These are phyloP conservation scores for Daldinia sp. DNA, from an alignment of 2,329 filamentous ascomycete genomes.

Conservation along the genomic window DNA sequence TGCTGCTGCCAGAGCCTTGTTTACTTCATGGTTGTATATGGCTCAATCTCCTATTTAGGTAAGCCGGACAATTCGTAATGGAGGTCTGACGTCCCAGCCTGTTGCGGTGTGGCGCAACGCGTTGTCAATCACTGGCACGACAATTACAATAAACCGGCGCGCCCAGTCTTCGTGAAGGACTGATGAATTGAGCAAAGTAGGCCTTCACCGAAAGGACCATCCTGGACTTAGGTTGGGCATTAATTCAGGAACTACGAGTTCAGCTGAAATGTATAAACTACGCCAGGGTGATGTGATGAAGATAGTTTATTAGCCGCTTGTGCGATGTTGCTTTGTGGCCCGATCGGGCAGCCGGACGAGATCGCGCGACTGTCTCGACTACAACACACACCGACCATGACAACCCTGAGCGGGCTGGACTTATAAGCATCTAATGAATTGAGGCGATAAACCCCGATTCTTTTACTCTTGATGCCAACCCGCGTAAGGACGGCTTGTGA, in stretches of 20 bases:
- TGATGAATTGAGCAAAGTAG: slow-evolving; percentile 8
- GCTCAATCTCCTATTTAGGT: slow-evolving; percentile 19
- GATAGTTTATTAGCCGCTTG: neutral
- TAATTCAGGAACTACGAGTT: neutral
- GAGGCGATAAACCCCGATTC: neutral
- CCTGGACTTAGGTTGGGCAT: neutral
- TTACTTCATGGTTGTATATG: neutral
- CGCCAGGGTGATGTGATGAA: neutral
- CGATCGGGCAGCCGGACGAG: neutral
- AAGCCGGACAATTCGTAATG: slow-evolving; percentile 22
- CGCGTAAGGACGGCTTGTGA: neutral
- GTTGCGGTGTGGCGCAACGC: slow-evolving; percentile 6
- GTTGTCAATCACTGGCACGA: slow-evolving; percentile 1
- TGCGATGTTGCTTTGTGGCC: neutral
- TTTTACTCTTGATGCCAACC: neutral
- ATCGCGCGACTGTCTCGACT: neutral
- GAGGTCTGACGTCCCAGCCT: slow-evolving; percentile 6
- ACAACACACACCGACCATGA: neutral
- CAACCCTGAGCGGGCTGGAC: neutral
- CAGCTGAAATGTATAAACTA: neutral
- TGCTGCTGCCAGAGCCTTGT: neutral
- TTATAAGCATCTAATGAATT: neutral
- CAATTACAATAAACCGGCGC: neutral
- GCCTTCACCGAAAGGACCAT: neutral
- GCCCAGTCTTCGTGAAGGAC: slow-evolving; percentile 2